These are phyloP conservation scores for Styphnolobium japonicum DNA, from an alignment of 306 rosid species.

Conservation along the genomic window DNA sequence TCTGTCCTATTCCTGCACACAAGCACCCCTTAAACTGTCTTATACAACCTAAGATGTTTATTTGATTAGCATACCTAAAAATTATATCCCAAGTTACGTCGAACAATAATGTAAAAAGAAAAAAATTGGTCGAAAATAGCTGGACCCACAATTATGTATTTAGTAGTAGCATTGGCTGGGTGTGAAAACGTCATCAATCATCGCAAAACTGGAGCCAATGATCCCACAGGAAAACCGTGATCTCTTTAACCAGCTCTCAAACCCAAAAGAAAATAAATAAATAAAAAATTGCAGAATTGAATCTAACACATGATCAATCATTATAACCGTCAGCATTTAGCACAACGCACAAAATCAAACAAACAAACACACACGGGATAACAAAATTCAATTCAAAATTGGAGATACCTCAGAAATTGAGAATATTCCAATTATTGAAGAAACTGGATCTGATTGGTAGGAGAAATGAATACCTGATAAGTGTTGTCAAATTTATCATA, in stretches of 20 bases:
- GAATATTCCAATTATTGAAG: no score
- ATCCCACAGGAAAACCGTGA: conserved; percentile 22
- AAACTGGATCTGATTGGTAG: conserved; percentile 23
- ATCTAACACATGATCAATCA: conserved; percentile 11
- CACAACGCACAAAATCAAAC: background rate
- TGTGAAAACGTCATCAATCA: background rate
- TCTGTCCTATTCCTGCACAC: background rate
- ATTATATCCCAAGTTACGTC: background rate
- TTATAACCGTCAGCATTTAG: background rate
- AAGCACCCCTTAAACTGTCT: background rate
- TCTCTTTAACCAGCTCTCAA: conserved; percentile 4
- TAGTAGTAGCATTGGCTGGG: background rate
- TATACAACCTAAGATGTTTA: background rate
- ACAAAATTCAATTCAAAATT: no score
- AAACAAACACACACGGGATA: no score
- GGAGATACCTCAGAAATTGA: no score
- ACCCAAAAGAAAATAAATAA: background rate
- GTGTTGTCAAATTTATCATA: conserved; percentile 50
- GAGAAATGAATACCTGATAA: conserved; percentile 32
- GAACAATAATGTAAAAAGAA: no score
- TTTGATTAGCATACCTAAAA: background rate
- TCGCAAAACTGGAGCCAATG: background rate
- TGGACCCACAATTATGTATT: background rate
- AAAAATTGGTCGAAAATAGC: background rate
- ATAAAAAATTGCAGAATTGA: no score